Conservation (phyloP, 176 grass and related monocot species). For the Saccharum officinarum region DNA sequence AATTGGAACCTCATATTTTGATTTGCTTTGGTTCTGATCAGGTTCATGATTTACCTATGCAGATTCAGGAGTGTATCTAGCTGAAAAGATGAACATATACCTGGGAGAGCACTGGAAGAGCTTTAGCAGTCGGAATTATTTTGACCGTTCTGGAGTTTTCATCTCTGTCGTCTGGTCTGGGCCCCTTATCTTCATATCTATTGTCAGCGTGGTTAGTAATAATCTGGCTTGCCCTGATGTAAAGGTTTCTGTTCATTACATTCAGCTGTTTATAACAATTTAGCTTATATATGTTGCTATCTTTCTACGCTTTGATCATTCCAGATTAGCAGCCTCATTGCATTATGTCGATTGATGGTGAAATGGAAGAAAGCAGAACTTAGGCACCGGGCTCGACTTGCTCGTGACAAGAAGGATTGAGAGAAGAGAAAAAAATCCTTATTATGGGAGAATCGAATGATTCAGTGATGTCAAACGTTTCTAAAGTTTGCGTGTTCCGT, state of each 20-base stretch:
- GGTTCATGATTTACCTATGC: conserved; percentile 17
- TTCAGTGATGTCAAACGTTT: neutral
- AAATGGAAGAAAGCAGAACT: conserved; percentile 83
- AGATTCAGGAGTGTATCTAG: conserved; percentile 72
- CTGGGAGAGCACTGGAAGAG: conserved; percentile 55
- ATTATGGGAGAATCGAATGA: neutral
- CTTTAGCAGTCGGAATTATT: conserved; percentile 61
- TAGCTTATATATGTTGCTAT: neutral
- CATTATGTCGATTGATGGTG: conserved; percentile 60
- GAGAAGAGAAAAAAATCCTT: neutral
- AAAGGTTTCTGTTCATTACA: neutral
- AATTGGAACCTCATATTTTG: neutral
- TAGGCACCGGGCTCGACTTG: conserved; percentile 51
- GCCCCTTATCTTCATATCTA: conserved; percentile 58
- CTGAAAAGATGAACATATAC: conserved; percentile 67
- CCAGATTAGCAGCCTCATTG: conserved; percentile 63
- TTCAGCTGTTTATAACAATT: neutral
- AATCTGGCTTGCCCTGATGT: neutral
- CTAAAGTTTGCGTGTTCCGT: neutral
- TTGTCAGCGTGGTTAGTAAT: conserved; percentile 62
- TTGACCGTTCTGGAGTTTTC: conserved; percentile 64
- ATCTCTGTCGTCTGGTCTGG: conserved; percentile 72
- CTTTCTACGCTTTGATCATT: neutral
- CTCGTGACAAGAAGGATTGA: conserved; percentile 55
- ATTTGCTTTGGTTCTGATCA: neutral